Percentiles rank a stretch among this genome's conserved stretches.
These are phyloP conservation scores for Sclerotinia borealis DNA, from an alignment of 2,329 filamentous ascomycete genomes.

Conservation along the genomic window DNA sequence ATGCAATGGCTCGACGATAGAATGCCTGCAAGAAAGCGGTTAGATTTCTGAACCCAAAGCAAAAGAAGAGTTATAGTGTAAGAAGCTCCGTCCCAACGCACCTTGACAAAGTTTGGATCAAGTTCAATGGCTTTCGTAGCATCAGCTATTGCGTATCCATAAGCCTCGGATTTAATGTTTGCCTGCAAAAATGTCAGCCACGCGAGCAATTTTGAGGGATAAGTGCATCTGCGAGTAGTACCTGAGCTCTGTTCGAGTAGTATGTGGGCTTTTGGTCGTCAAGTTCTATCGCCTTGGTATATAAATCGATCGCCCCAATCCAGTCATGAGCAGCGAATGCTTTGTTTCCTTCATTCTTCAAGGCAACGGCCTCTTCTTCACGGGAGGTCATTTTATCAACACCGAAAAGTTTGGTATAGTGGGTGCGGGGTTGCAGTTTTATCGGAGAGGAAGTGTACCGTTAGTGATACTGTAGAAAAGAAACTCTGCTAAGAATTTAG, in stretches of 20 bases:
- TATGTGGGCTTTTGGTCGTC: conserved; percentile 82
- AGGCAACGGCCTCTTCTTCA: conserved; percentile 65
- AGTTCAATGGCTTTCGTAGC: conserved; percentile 87
- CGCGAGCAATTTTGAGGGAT: conserved; percentile 35
- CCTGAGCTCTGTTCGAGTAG: conserved; percentile 92
- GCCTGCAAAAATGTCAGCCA: conserved; percentile 57
- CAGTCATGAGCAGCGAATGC: conserved; percentile 87
- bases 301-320: conserved; percentile 72
- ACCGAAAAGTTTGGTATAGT: not conserved
- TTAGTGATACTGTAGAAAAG: not conserved
- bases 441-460: not conserved
- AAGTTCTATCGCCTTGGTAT: conserved; percentile 79
- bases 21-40: conserved; percentile 59
- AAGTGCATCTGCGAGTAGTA: conserved; percentile 41
- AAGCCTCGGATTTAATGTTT: conserved; percentile 91
- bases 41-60: not conserved
- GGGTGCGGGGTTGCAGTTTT: not conserved
- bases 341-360: conserved; percentile 93
- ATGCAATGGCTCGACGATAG: conserved; percentile 86
- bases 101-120: conserved; percentile 84
- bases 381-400: conserved; percentile 24
- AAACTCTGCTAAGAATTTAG: not conserved
- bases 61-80: not conserved
- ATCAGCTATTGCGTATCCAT: conserved; percentile 87
- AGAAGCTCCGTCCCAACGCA: conserved; percentile 34